Percentiles rank a stretch among this genome's conserved stretches.
Conservation (phyloP, 2,329 filamentous ascomycete genomes). For the Colletotrichum phormii region DNA sequence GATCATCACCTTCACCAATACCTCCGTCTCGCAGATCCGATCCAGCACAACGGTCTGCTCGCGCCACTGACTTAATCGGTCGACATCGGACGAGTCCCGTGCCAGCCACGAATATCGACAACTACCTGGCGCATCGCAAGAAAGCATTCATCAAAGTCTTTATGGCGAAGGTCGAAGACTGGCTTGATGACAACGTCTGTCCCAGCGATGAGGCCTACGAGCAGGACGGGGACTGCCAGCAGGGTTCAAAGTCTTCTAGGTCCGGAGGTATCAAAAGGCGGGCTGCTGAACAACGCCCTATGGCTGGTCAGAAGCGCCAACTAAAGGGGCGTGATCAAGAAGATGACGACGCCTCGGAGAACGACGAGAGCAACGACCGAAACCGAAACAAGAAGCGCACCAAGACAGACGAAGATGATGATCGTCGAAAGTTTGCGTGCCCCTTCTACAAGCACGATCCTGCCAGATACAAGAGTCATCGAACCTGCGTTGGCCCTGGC, state of each 20-base stretch:
- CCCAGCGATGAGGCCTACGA: slow-evolving; percentile 16
- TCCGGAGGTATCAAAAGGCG: background rate
- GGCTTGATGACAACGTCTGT: slow-evolving; percentile 20
- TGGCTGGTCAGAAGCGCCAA: background rate
- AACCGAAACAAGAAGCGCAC: slow-evolving; percentile 21
- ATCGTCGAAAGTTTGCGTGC: slow-evolving; percentile 45
- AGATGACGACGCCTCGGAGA: background rate
- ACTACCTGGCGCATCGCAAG: slow-evolving; percentile 20
- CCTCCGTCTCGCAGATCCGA: background rate
- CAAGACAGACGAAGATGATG: slow-evolving; percentile 17
- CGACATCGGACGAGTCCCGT: background rate
- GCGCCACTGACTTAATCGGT: background rate
- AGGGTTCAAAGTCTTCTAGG: background rate
- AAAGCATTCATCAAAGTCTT: slow-evolving; percentile 17
- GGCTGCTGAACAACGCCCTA: background rate
- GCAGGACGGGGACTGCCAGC: background rate
- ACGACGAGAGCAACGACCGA: background rate
- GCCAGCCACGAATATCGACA: background rate
- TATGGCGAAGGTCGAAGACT: slow-evolving; percentile 27
- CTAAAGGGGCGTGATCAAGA: background rate
- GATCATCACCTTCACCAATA: background rate
- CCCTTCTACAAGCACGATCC: slow-evolving; percentile 54
- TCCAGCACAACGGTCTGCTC: background rate
- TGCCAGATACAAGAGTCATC: slow-evolving; percentile 44
- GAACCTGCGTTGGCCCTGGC: slow-evolving; percentile 49